Percentiles rank a stretch among this genome's conserved stretches.
Conservation (phyloP, 2,329 filamentous ascomycete genomes). For the Colletotrichum endophyticum region DNA sequence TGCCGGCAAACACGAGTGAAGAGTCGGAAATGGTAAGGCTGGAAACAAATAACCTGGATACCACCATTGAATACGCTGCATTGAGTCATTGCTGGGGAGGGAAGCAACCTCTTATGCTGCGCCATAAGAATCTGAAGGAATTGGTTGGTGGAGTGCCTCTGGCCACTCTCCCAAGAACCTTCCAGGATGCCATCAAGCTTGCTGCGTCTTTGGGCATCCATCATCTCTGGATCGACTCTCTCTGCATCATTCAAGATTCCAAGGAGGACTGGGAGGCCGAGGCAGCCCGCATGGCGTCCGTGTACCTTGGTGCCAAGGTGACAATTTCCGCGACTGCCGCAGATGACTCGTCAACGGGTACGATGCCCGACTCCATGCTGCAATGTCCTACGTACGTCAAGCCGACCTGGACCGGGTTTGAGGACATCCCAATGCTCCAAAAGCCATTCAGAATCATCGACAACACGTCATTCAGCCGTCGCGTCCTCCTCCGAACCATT, state of each 20-base stretch:
- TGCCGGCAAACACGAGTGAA: fast-evolving
- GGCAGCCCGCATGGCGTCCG: not conserved
- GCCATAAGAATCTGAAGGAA: not conserved
- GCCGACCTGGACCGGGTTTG: not conserved
- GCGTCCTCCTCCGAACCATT: not conserved
- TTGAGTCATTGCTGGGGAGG: not conserved
- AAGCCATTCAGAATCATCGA: not conserved
- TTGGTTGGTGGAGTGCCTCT: fast-evolving
- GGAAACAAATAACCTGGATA: fast-evolving
- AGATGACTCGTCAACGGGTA: not conserved
- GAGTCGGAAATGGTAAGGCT: not conserved
- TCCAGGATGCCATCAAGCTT: not conserved
- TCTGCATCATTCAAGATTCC: not conserved
- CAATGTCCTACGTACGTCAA: not conserved
- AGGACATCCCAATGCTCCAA: not conserved
- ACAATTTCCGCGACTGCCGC: not conserved
- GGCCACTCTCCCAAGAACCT: not conserved
- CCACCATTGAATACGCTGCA: not conserved
- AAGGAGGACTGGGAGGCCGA: not conserved
- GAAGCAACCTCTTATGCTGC: not conserved
- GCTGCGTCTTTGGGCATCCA: not conserved
- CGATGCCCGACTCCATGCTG: not conserved
- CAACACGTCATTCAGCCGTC: not conserved
- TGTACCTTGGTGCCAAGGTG: not conserved
- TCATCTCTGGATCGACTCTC: not conserved